phyloP scores from a whole-genome alignment of 202 grass and related monocot species.

The Carex arenaria region DNA sequence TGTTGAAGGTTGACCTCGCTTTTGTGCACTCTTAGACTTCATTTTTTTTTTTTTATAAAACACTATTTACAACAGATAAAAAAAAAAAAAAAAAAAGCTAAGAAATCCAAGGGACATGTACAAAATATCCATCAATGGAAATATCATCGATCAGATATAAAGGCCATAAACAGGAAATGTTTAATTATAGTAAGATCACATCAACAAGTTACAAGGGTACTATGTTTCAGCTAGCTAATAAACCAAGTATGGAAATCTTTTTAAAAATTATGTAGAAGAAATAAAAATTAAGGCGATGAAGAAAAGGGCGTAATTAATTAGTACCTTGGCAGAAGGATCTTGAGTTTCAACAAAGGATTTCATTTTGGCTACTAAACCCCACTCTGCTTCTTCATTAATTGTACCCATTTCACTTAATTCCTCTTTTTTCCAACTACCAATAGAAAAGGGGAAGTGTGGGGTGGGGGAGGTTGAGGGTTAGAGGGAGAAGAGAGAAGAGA shows the following conservation, averaged over 20 bases:
- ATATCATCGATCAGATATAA: background rate
- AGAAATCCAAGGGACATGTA: background rate
- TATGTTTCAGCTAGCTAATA: background rate
- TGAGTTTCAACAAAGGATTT: conserved; percentile 41
- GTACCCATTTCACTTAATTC: background rate
- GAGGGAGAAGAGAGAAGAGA: background rate
- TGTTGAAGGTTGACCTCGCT: no score
- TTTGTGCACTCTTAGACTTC: background rate
- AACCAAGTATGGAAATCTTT: background rate
- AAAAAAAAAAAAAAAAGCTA: background rate
- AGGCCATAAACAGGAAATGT: background rate
- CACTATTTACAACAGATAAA: background rate
- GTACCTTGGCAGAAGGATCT: conserved; percentile 51
- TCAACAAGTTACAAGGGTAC: background rate
- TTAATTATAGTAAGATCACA: background rate
- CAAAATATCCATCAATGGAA: background rate
- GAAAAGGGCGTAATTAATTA: background rate
- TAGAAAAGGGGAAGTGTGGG: background rate
- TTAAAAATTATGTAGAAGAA: background rate
- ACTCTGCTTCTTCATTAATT: background rate
- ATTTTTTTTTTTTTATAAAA: background rate
- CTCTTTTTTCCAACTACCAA: background rate
- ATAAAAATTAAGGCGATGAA: background rate
- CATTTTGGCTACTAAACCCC: conserved; percentile 28
- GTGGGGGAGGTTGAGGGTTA: background rate